Base-by-base conservation (phyloP, 495 filamentous ascomycete species). In the Extremus antarcticus region DNA sequence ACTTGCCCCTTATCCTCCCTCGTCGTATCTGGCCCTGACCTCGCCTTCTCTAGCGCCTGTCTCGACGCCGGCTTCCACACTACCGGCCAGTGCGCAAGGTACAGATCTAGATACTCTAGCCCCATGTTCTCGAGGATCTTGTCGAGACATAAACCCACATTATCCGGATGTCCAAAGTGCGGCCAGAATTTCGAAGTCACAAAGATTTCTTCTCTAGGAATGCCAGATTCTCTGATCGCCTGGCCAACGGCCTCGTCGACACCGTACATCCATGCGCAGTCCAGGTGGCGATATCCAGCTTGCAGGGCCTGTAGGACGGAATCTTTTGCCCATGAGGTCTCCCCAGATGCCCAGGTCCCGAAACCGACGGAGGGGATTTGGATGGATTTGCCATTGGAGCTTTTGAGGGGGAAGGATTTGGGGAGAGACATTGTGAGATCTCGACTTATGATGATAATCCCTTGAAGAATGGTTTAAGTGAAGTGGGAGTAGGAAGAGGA, bases 101-200 rank as follows among this genome's bases (percentile, higher is more conserved):
- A 88, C 0, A 85, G 71, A 63, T 90, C 86, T 43, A 88, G 63
- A 60, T 90, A 87, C 53, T 81, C 75, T 7, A 83, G 67, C 24
- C 74, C 74, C 47, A 89, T 74, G 51, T 80, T 80, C 45, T 73
- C 54, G 46, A 86, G 72, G 3, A 75, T 73, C 43, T 70, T 65
- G 41, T 80, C 68, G 2, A 82, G 65, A 7, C 73, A 78, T 0
- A 64, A 49, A 32, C 70, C 72, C 0, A 80, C 74, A 58, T 74
- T 65, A 22, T 68, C 65, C 2, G 69, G 68, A 25, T 69, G 61
- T 70, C 52, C 56, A 53, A 60, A 56, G 25, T 60, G 53, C 1
- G 32, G 53, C 55, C 57, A 59, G 51, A 51, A 59, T 35, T 61
- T 61, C 15, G 56, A 51, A 16, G 67, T 67, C 1, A 71, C 55